These are phyloP conservation scores for Phyllosticta citrichinensis DNA, from an alignment of 2,329 filamentous ascomycete species.

Conservation along the genomic window DNA sequence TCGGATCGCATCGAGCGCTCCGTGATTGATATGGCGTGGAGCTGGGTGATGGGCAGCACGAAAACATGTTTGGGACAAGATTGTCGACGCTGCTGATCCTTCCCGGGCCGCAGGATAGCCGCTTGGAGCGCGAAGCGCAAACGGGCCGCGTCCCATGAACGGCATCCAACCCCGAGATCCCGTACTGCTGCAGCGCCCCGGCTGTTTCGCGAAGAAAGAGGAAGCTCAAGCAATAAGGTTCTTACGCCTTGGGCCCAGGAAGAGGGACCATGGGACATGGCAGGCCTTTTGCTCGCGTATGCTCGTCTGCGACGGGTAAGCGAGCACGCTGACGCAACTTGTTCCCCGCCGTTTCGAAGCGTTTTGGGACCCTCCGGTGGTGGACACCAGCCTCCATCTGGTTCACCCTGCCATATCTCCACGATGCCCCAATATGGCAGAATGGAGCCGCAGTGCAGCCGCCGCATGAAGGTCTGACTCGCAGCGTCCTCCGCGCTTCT, in stretches of 20 bases:
- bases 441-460: background rate
- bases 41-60: background rate
- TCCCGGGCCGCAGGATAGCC: background rate
- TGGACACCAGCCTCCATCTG: background rate
- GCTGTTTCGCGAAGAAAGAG: background rate
- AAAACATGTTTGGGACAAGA: background rate
- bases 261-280: background rate
- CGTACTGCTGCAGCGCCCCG: background rate
- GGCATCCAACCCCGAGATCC: background rate
- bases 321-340: background rate
- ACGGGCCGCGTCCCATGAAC: no score
- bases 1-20: background rate
- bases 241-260: background rate
- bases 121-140: background rate
- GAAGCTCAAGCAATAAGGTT: background rate
- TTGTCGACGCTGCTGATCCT: background rate
- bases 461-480: background rate
- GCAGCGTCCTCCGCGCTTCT: background rate
- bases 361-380: background rate
- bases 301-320: background rate
- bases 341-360: background rate
- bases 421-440: background rate
- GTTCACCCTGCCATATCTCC: background rate
- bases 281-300: background rate
- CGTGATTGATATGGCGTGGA: background rate